Percentiles rank a stretch among this genome's conserved stretches.
These are phyloP conservation scores for Cucurbita ficifolia DNA, from an alignment of 306 rosid species.

Conservation along the genomic window DNA sequence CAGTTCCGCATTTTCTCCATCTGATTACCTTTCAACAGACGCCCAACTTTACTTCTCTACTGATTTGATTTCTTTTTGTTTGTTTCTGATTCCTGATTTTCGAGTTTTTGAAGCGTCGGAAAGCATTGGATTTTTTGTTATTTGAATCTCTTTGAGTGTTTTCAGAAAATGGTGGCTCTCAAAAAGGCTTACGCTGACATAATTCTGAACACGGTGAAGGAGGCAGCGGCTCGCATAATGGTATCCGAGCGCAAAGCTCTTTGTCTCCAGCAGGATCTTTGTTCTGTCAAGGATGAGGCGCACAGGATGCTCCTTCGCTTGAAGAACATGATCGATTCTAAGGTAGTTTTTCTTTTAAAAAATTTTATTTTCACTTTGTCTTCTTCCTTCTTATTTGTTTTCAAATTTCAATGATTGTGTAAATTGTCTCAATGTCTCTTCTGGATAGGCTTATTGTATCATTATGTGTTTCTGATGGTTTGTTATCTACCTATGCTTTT, in stretches of 20 bases:
- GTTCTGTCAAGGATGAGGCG: constrained; percentile 34
- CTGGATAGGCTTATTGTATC: no score
- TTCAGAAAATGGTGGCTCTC: constrained; percentile 52
- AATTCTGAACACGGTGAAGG: constrained; percentile 64
- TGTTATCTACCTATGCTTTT: neutral
- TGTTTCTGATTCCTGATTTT: neutral
- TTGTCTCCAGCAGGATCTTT: constrained; percentile 34
- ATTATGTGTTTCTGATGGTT: neutral
- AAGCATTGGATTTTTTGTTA: neutral
- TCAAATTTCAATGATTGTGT: neutral
- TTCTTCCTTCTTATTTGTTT: neutral
- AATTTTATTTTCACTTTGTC: neutral
- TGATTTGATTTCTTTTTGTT: neutral
- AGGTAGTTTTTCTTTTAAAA: constrained; percentile 24
- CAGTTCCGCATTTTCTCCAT: neutral
- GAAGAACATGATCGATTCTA: constrained; percentile 49
- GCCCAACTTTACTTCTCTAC: neutral
- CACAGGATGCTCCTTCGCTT: constrained; percentile 44
- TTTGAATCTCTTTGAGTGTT: neutral
- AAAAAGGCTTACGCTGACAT: constrained; percentile 69
- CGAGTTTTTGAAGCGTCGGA: neutral
- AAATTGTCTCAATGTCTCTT: neutral
- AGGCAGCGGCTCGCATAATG: constrained; percentile 64
- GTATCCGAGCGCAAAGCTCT: constrained; percentile 40
- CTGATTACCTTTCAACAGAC: neutral